phyloP scores from a whole-genome alignment of 2,329 filamentous ascomycete genomes.

The Botryotinia calthae region DNA sequence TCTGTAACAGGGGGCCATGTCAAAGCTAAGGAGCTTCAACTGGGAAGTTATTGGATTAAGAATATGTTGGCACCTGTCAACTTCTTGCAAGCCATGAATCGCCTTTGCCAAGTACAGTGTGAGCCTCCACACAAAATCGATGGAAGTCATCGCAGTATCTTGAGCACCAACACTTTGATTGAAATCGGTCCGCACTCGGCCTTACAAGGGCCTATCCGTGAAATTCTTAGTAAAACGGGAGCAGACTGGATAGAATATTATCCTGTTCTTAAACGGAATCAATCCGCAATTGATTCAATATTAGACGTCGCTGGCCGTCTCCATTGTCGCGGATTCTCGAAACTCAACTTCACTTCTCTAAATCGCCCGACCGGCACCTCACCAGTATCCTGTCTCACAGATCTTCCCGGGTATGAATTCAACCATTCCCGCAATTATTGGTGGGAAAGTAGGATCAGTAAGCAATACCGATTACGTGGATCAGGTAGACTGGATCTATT shows the following conservation, averaged over 20 bases:
- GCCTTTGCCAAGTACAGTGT: background rate
- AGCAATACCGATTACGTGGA: conserved; percentile 45
- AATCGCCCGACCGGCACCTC: background rate
- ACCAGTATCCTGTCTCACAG: conserved; percentile 35
- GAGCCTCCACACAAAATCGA: background rate
- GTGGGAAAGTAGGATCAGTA: conserved; percentile 50
- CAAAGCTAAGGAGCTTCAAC: background rate
- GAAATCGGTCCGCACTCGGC: conserved; percentile 24
- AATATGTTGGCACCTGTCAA: conserved; percentile 46
- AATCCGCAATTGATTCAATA: background rate
- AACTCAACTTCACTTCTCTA: background rate
- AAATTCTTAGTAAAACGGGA: background rate
- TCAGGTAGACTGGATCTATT: conserved; percentile 42
- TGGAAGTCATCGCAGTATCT: background rate
- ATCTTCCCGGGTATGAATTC: conserved; percentile 53
- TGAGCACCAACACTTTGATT: conserved; percentile 1
- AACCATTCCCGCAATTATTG: conserved; percentile 51
- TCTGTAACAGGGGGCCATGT: conserved; percentile 6
- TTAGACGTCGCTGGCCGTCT: background rate
- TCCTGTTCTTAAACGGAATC: background rate
- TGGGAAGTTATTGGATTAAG: conserved; percentile 43
- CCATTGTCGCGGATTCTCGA: background rate
- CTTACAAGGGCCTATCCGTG: conserved; percentile 14
- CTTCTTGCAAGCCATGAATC: background rate
- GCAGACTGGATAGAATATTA: background rate